Base-by-base conservation (phyloP, 192 early-diverging fungal species). In the Borealophlyctis nickersoniae region DNA sequence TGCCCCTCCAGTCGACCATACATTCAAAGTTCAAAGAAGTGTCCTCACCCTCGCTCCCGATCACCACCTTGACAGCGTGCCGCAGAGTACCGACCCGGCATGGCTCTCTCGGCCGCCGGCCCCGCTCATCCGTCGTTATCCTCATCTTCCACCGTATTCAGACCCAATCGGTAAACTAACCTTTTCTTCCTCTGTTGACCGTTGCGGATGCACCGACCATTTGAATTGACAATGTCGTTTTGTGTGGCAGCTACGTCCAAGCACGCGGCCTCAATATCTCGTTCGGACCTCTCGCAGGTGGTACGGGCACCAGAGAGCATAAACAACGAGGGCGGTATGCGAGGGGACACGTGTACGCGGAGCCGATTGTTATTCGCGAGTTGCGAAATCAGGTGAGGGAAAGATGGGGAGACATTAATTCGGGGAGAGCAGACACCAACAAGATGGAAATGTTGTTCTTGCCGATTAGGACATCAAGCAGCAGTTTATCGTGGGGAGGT, bases 221-320 rank as follows among this genome's bases (percentile, higher is more conserved):
- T 4, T 49, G 11, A 35, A 36, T 0, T n/a, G 9, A 7, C 22
- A 24, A 0, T 0, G 2, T 14, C 2, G 32, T 56, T 36, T 9
- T 0, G n/a, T 1, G 35, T 34, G 16, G 2, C 32, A 78, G 72
- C 58, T 77, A 77, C 62, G 57, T 73, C 4, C 65, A 67, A 5
- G 67, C 77, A 16, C 66, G 70, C 16, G 77, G 77, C 0, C 56
- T 78, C 36, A 78, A 78, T 58, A 67, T 78, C 27, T 60, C 52
- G 22, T 78, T 72, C 35, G 62, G 62, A 29, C 51, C 52, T 26
- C 51, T 19, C 3, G 23, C 24, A 9, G 57, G 62, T 19, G 34
- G 50, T 26, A 66, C 56, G 32, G 62, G 51, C 22, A n/a, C n/a
- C n/a, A n/a, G n/a, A n/a, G n/a, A n/a, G n/a, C n/a, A n/a, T n/a